Conservation (phyloP, 2,329 filamentous ascomycete species). For the Sphaerostilbella broomeana region DNA sequence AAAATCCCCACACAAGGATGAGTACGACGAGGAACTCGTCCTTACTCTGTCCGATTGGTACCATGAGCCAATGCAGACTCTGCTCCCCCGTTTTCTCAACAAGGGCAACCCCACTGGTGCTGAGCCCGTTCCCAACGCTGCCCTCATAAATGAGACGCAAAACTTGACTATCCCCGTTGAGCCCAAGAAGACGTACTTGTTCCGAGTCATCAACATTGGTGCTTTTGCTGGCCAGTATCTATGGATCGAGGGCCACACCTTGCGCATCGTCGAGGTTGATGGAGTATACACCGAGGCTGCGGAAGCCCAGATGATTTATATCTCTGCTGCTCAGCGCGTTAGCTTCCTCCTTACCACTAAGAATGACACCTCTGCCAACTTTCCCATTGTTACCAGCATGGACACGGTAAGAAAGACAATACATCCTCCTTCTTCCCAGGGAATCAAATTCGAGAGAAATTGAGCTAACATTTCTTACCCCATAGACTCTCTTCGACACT, state of each 20-base stretch:
- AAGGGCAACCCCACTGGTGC: slow-evolving; percentile 51
- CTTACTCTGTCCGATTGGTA: slow-evolving; percentile 67
- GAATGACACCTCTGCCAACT: slow-evolving; percentile 56
- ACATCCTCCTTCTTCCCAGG: neutral
- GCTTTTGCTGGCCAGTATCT: slow-evolving; percentile 63
- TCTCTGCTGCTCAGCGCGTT: slow-evolving; percentile 61
- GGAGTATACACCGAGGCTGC: slow-evolving; percentile 59
- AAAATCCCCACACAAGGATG: slow-evolving; percentile 46
- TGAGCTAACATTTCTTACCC: neutral
- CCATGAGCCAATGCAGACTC: slow-evolving; percentile 47
- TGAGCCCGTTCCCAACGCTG: slow-evolving; percentile 61
- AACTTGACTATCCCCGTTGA: slow-evolving; percentile 53
- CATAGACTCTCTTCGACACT: slow-evolving; percentile 57
- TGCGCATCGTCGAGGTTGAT: slow-evolving; percentile 67
- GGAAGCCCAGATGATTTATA: slow-evolving; percentile 57
- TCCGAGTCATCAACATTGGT: slow-evolving; percentile 66
- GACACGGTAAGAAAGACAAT: slow-evolving; percentile 46
- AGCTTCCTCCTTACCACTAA: slow-evolving; percentile 58
- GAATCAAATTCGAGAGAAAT: neutral
- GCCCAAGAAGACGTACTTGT: slow-evolving; percentile 64
- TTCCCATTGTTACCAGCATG: slow-evolving; percentile 62
- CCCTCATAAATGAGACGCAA: slow-evolving; percentile 65
- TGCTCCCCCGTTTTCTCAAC: slow-evolving; percentile 44
- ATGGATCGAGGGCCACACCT: slow-evolving; percentile 61
- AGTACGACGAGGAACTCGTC: slow-evolving; percentile 57